phyloP scores from a whole-genome alignment of 116 monocot species.

The Papilionanthe hybrid region DNA sequence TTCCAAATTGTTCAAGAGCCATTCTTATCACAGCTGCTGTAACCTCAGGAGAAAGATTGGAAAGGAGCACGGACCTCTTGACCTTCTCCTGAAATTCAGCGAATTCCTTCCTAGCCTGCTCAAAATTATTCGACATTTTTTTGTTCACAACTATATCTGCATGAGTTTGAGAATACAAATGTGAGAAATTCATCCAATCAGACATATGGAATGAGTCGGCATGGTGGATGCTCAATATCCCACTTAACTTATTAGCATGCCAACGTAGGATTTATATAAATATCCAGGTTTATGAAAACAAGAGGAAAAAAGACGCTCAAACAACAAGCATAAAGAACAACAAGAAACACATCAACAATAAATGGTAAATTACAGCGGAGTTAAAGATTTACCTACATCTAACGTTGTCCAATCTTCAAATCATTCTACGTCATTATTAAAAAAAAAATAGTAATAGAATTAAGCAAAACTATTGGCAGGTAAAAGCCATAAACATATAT shows the following conservation, averaged over 20 bases:
- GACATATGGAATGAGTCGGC: neutral
- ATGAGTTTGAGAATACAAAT: neutral
- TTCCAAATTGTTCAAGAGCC: slow-evolving; percentile 67
- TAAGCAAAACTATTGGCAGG: no score
- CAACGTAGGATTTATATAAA: neutral
- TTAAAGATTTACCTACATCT: no score
- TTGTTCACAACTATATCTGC: neutral
- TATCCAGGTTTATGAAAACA: neutral
- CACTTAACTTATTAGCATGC: neutral
- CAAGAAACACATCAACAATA: neutral
- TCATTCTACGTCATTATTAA: no score
- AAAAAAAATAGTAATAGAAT: no score
- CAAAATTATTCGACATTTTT: slow-evolving; percentile 20
- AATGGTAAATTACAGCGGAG: no score
- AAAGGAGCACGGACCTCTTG: slow-evolving; percentile 65
- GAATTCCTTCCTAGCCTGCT: slow-evolving; percentile 42
- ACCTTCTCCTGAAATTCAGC: slow-evolving; percentile 71
- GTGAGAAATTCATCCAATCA: neutral
- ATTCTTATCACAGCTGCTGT: slow-evolving; percentile 47
- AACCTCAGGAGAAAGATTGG: slow-evolving; percentile 61
- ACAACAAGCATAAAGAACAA: neutral
- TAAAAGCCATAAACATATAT: no score
- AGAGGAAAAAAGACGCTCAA: neutral
- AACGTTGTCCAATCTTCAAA: no score
- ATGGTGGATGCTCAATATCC: neutral